A percentile compares a stretch with the other conserved stretches of the same genome.
Conservation (phyloP, 306 rosid genomes). For the Cucurbita pepo region DNA sequence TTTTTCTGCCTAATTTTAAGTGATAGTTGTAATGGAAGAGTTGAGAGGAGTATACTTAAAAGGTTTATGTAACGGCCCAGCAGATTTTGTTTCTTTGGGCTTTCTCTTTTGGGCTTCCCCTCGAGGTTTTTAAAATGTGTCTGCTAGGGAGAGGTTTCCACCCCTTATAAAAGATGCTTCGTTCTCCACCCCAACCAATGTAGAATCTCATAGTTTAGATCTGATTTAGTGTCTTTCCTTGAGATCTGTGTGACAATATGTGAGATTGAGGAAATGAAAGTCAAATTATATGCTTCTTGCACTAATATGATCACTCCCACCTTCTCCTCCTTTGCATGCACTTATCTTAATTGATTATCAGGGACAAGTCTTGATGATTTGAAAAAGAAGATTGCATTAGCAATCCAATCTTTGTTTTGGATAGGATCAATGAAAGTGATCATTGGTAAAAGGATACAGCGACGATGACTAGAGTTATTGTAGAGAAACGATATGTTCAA, state of each 20-base stretch:
- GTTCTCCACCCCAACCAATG: too few relatives aligned
- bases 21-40: background rate
- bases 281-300: too few relatives aligned
- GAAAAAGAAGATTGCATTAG: background rate
- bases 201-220: too few relatives aligned
- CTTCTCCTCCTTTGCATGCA: background rate
- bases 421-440: background rate
- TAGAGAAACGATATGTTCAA: too few relatives aligned
- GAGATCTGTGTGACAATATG: too few relatives aligned
- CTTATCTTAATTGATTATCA: background rate
- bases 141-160: too few relatives aligned
- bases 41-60: background rate
- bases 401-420: background rate
- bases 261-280: too few relatives aligned
- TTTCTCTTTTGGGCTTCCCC: too few relatives aligned
- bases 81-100: background rate
- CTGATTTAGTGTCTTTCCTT: too few relatives aligned
- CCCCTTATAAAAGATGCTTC: too few relatives aligned
- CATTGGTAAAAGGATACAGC: background rate
- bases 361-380: background rate
- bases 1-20: background rate
- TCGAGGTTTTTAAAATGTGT: too few relatives aligned
- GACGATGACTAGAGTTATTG: background rate
- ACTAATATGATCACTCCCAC: too few relatives aligned
- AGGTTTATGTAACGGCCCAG: background rate